Percentiles rank a stretch among this genome's conserved stretches.
Conservation (phyloP, 805 yeast species). For the Candida tammaniensis region DNA sequence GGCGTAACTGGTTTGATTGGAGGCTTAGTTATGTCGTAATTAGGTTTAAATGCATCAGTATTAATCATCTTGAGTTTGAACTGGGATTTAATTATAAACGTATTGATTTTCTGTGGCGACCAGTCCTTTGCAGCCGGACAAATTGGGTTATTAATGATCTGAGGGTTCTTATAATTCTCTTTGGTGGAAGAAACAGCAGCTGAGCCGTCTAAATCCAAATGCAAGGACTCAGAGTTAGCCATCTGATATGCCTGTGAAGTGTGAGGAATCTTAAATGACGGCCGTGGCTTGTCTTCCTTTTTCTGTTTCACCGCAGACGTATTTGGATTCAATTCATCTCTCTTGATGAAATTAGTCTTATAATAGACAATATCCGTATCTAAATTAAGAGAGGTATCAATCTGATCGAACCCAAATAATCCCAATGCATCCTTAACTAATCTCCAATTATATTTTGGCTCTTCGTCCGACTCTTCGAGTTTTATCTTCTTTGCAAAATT, state of each 20-base stretch:
- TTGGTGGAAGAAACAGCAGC: conserved; percentile 3
- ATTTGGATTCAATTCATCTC: conserved; percentile 23
- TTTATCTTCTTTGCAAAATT: conserved; percentile 28
- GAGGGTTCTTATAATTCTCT: conserved; percentile 10
- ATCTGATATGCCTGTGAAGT: conserved; percentile 12
- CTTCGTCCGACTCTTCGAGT: conserved; percentile 10
- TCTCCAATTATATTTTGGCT: conserved; percentile 26
- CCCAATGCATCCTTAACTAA: conserved; percentile 32
- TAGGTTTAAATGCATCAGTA: conserved; percentile 33
- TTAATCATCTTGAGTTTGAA: conserved; percentile 37
- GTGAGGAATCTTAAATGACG: conserved; percentile 32
- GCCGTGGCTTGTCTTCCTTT: conserved; percentile 24
- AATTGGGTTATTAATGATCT: conserved; percentile 23
- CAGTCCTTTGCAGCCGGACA: conserved; percentile 41
- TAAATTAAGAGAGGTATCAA: conserved; percentile 31
- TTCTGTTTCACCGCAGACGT: conserved; percentile 4
- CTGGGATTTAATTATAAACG: conserved; percentile 29
- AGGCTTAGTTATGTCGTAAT: conserved; percentile 27
- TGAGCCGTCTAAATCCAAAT: conserved; percentile 5
- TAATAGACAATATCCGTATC: conserved; percentile 44
- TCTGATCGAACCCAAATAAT: conserved; percentile 21
- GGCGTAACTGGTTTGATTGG: conserved; percentile 39
- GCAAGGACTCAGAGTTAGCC: conserved; percentile 7
- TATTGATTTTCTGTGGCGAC: conserved; percentile 28
- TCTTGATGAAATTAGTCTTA: conserved; percentile 40